Evolutionary conservation across 148 eudicot species (phyloP).

Genomic region (Chenopodium quinoa): DNA sequence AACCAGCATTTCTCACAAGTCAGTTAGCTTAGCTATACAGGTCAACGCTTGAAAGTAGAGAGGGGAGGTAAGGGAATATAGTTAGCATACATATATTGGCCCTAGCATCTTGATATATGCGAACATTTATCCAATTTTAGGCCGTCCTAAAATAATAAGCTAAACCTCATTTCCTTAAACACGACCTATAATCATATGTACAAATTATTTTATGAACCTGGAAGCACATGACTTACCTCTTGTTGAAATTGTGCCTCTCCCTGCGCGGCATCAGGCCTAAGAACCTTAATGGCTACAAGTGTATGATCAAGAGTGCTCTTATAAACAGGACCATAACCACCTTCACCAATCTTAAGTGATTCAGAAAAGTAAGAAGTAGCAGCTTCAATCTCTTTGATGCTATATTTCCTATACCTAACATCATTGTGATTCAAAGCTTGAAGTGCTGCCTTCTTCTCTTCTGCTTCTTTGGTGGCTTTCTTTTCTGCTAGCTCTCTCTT

Average conservation of each 20-base stretch:
- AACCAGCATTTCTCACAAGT: too few species aligned
- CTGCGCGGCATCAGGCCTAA: slow-evolving; percentile 77
- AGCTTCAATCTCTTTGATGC: slow-evolving; percentile 60
- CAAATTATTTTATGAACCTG: too few species aligned
- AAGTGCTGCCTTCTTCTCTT: slow-evolving; percentile 42
- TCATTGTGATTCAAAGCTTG: slow-evolving; percentile 32
- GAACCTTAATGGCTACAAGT: slow-evolving; percentile 67
- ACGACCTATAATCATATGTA: too few species aligned
- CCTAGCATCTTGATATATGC: too few species aligned
- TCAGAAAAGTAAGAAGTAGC: slow-evolving; percentile 60
- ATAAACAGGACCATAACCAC: slow-evolving; percentile 86
- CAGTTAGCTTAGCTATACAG: too few species aligned
- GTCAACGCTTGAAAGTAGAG: too few species aligned
- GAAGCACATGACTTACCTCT: slow-evolving; percentile 37
- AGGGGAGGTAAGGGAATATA: too few species aligned
- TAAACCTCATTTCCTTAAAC: background rate
- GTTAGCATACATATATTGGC: too few species aligned
- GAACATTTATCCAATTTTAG: background rate
- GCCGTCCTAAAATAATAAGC: background rate
- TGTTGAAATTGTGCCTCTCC: slow-evolving; percentile 80
- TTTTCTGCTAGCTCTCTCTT: slow-evolving; percentile 49
- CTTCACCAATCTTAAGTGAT: slow-evolving; percentile 68
- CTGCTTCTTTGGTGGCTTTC: slow-evolving; percentile 44
- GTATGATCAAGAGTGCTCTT: slow-evolving; percentile 66
- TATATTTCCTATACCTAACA: slow-evolving; percentile 54